These are phyloP conservation scores for Canavalia ensiformis DNA, from an alignment of 306 rosid genomes.

Conservation along the genomic window DNA sequence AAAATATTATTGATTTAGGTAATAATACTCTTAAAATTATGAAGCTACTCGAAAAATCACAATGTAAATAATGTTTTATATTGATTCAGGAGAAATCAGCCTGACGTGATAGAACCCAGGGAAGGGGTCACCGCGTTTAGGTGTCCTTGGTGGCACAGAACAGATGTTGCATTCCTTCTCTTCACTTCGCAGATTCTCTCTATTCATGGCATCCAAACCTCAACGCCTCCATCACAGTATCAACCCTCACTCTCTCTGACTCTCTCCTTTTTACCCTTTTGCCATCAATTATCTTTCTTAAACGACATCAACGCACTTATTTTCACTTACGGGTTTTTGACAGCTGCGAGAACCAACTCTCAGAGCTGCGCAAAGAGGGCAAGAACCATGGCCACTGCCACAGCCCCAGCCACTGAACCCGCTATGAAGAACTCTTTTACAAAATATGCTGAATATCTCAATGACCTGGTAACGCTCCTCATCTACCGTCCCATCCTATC, in stretches of 20 bases:
- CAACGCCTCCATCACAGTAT: constrained; percentile 62
- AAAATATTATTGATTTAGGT: no score
- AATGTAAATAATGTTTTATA: no score
- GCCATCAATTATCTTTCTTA: not conserved
- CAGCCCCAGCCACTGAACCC: constrained; percentile 49
- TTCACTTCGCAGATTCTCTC: constrained; percentile 47
- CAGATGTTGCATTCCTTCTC: constrained; percentile 55
- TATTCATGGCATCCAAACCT: constrained; percentile 69
- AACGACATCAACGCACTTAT: not conserved
- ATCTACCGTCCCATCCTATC: not conserved
- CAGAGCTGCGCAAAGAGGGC: constrained; percentile 62
- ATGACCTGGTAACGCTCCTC: constrained; percentile 67
- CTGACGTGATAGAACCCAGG: not conserved
- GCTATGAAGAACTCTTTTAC: constrained; percentile 75
- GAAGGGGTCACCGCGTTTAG: not conserved
- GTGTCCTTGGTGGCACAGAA: not conserved
- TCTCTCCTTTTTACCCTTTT: not conserved
- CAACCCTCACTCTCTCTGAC: constrained; percentile 1
- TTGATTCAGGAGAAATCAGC: not conserved
- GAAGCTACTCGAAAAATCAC: no score
- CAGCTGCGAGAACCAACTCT: constrained; percentile 61
- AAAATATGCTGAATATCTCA: constrained; percentile 74
- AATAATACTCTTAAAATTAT: no score
- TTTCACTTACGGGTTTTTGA: constrained; percentile 26
- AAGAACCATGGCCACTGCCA: constrained; percentile 60